Percentiles rank a stretch among this genome's conserved stretches.
Conservation (phyloP, 768 basidiomycete genomes). For the Tremella mesenterica region DNA sequence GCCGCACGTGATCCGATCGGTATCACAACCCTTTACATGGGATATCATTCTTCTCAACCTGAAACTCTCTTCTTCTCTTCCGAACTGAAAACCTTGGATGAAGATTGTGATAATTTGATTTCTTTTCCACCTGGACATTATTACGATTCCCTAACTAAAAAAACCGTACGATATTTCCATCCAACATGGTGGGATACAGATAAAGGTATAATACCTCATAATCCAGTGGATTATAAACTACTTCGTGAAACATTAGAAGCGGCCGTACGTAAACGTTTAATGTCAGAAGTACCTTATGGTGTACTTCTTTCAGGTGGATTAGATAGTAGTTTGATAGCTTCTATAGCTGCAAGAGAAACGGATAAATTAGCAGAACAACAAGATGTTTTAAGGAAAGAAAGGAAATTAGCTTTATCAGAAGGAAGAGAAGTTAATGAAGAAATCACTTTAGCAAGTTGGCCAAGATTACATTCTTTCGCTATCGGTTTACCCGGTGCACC, state of each 20-base stretch:
- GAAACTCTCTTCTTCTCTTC: constrained; percentile 85
- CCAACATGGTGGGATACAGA: constrained; percentile 90
- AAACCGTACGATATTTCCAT: constrained; percentile 72
- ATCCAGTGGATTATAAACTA: constrained; percentile 56
- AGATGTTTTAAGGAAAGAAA: constrained; percentile 57
- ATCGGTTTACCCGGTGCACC: constrained; percentile 92
- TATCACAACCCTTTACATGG: constrained; percentile 97
- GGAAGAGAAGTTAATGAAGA: constrained; percentile 39
- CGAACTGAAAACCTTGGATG: constrained; percentile 81
- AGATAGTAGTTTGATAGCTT: constrained; percentile 90
- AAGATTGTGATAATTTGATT: constrained; percentile 89
- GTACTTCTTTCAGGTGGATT: constrained; percentile 91
- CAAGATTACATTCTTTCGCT: constrained; percentile 94
- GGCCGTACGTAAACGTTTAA: constrained; percentile 86
- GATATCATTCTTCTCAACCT: constrained; percentile 75
- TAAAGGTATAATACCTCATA: constrained; percentile 54
- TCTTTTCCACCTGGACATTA: constrained; percentile 96
- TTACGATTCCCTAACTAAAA: constrained; percentile 73
- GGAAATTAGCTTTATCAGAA: constrained; percentile 27
- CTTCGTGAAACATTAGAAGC: constrained; percentile 77
- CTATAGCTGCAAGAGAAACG: constrained; percentile 89
- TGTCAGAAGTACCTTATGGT: constrained; percentile 98
- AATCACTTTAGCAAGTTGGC: constrained; percentile 71
- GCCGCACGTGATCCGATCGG: constrained; percentile 96
- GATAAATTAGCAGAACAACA: constrained; percentile 80